Evolutionary conservation across 306 rosid genomes (phyloP).

Genomic region (peach (Prunus persica)): DNA sequence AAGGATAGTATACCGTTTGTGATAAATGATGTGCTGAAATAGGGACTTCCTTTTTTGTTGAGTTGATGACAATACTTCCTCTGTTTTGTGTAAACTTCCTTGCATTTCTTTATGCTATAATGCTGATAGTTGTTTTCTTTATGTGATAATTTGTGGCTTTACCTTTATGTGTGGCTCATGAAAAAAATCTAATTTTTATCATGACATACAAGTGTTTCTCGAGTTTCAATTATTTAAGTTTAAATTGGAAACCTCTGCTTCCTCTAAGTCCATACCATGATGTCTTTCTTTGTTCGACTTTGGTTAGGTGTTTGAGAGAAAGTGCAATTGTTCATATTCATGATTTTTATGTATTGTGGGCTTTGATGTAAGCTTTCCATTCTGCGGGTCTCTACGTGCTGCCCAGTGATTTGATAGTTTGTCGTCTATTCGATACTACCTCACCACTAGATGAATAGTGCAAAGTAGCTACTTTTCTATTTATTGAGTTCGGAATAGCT

Average conservation of each 20-base stretch:
- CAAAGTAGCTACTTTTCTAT: not conserved
- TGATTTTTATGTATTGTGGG: not conserved
- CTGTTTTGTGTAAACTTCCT: not conserved
- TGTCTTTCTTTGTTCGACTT: not conserved
- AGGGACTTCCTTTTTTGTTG: constrained; percentile 11
- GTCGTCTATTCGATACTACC: not conserved
- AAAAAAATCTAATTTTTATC: not conserved
- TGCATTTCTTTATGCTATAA: not conserved
- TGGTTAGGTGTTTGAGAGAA: not conserved
- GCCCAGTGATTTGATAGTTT: not conserved
- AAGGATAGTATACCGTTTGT: constrained; percentile 30
- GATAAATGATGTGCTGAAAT: constrained; percentile 11
- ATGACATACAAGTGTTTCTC: not conserved
- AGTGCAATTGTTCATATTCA: not conserved
- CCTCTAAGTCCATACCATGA: not conserved
- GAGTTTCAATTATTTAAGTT: not conserved
- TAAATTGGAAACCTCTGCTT: not conserved
- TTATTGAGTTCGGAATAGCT: not conserved
- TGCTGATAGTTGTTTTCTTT: not conserved
- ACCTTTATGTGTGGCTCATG: not conserved
- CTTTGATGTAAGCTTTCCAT: not conserved
- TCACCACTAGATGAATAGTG: not conserved
- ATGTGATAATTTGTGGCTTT: not conserved
- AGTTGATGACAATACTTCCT: constrained; percentile 22
- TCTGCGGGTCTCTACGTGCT: not conserved